These are phyloP conservation scores for Schizophyllum commune DNA, from an alignment of 1,284 basidiomycete species.

Conservation along the genomic window DNA sequence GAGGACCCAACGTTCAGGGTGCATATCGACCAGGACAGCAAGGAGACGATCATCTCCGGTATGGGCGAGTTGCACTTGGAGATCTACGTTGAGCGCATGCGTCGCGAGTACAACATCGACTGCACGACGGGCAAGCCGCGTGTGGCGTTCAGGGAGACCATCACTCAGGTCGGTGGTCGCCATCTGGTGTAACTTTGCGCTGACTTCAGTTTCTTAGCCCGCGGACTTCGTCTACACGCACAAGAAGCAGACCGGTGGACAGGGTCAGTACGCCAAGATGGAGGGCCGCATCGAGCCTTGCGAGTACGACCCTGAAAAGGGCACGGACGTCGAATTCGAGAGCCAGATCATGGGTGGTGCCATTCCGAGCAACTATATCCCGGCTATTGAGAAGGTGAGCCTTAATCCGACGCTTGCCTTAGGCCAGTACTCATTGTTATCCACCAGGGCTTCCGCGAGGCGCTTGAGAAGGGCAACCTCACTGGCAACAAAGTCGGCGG, in stretches of 20 bases:
- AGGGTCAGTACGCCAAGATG: conserved; percentile 94
- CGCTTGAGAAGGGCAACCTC: conserved; percentile 85
- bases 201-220: conserved; percentile 12
- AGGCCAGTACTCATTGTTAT: not conserved
- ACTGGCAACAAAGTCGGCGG: conserved; percentile 88
- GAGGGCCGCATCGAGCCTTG: conserved; percentile 92
- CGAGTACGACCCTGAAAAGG: conserved; percentile 63
- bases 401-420: conserved; percentile 1
- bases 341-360: conserved; percentile 89
- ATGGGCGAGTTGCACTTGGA: conserved; percentile 99
- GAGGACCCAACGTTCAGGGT: conserved; percentile 99
- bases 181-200: not conserved
- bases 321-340: conserved; percentile 85
- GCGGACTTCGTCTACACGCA: conserved; percentile 90
- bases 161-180: conserved; percentile 45
- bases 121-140: conserved; percentile 94
- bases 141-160: conserved; percentile 95
- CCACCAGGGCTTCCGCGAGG: conserved; percentile 87
- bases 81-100: conserved; percentile 99
- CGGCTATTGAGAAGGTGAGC: conserved; percentile 86
- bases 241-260: conserved; percentile 98
- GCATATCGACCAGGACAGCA: conserved; percentile 89
- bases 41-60: conserved; percentile 99
- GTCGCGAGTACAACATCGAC: conserved; percentile 92
- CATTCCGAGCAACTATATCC: conserved; percentile 89